Conservation (phyloP, 2,329 filamentous ascomycete species). For the Bipolaris oryzae region DNA sequence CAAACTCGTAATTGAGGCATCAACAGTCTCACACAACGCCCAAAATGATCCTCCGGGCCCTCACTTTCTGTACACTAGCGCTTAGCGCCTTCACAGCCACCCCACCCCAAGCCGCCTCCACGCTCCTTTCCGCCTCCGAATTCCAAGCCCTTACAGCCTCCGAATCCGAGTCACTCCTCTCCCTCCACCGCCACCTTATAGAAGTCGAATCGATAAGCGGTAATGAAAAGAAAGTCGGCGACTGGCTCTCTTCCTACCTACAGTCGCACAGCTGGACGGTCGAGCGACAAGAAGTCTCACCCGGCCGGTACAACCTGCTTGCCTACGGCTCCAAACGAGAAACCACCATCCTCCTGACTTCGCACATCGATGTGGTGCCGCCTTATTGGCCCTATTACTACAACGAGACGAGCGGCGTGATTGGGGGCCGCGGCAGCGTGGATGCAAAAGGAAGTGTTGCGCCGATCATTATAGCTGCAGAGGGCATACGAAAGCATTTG, state of each 20-base stretch:
- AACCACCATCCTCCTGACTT: conserved; percentile 70
- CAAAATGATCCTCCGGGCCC: conserved; percentile 24
- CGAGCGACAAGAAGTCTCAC: conserved; percentile 61
- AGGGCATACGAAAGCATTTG: conserved; percentile 55
- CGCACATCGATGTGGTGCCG: conserved; percentile 78
- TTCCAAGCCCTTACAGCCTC: conserved; percentile 54
- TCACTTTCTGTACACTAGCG: conserved; percentile 22
- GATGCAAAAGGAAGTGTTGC: conserved; percentile 67
- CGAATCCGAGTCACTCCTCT: conserved; percentile 61
- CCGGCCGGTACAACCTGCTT: conserved; percentile 74
- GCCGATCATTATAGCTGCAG: conserved; percentile 72
- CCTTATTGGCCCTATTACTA: conserved; percentile 72
- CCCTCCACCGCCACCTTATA: conserved; percentile 76
- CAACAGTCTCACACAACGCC: neutral
- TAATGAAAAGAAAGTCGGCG: conserved; percentile 70
- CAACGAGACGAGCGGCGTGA: conserved; percentile 56
- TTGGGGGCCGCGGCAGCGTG: conserved; percentile 75
- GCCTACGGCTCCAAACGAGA: conserved; percentile 64
- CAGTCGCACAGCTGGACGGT: conserved; percentile 65
- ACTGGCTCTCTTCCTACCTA: conserved; percentile 73
- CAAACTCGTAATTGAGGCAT: neutral
- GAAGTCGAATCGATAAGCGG: conserved; percentile 73
- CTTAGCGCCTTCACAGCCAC: conserved; percentile 17
- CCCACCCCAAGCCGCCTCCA: conserved; percentile 7
- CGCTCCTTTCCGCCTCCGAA: conserved; percentile 24